Evolutionary conservation across 2,329 filamentous ascomycete species (phyloP).

Genomic region (Xylariaceae sp.): DNA sequence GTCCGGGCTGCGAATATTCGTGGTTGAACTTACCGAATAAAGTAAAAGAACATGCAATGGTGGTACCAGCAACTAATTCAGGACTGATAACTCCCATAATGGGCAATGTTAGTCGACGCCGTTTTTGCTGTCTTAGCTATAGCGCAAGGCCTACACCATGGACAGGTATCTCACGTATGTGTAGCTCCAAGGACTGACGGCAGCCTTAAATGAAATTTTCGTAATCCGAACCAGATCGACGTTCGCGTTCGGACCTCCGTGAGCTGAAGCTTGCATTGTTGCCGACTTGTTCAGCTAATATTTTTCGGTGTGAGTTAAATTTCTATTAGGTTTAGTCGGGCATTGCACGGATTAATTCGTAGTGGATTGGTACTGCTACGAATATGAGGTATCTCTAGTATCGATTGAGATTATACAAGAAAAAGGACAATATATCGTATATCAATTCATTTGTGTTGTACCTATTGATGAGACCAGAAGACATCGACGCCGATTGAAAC

Average conservation of each 20-base stretch:
- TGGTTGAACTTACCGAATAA: constrained; percentile 43
- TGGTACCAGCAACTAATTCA: constrained; percentile 46
- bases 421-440: neutral
- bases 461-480: too few species aligned
- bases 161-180: neutral
- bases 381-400: neutral
- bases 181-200: neutral
- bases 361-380: neutral
- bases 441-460: neutral
- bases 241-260: neutral
- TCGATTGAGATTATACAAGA: neutral
- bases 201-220: neutral
- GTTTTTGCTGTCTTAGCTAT: neutral
- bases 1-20: neutral
- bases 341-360: neutral
- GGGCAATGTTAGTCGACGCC: neutral
- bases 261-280: neutral
- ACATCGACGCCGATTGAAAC: too few species aligned
- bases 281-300: neutral
- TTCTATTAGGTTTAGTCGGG: neutral
- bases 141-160: neutral
- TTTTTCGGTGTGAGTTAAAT: neutral
- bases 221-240: constrained; percentile 1
- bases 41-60: constrained; percentile 52
- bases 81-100: constrained; percentile 22